A percentile compares a stretch with the other conserved stretches of the same genome.
These are phyloP conservation scores for Fusarium proliferatum DNA, from an alignment of 2,329 filamentous ascomycete species.

Conservation along the genomic window DNA sequence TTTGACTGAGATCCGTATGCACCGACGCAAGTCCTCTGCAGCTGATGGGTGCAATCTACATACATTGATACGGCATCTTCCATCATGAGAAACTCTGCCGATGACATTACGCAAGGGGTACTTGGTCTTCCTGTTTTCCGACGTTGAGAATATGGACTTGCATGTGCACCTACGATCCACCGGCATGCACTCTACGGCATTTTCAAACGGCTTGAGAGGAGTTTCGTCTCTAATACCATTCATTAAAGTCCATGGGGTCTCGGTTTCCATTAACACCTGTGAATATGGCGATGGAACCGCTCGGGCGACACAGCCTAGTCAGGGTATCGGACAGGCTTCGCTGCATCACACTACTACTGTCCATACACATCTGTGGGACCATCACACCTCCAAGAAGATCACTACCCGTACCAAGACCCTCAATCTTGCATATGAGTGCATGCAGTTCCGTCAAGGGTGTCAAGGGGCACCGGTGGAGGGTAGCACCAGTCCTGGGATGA, in stretches of 20 bases:
- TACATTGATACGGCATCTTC: no score
- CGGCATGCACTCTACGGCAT: background rate
- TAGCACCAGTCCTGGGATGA: background rate
- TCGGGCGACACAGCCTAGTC: background rate
- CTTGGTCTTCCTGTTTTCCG: background rate
- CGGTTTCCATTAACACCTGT: fast-evolving
- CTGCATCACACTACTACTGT: background rate
- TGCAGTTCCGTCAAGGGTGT: background rate
- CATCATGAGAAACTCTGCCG: fast-evolving
- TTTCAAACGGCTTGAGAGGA: no score
- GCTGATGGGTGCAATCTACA: background rate
- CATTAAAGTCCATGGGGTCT: fast-evolving
- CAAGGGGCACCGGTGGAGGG: background rate
- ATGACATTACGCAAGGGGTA: fast-evolving
- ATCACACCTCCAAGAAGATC: background rate
- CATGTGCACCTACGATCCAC: background rate
- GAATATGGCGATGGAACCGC: background rate
- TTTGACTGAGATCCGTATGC: background rate
- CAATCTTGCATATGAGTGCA: background rate
- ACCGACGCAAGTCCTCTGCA: no score
- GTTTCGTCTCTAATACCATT: background rate
- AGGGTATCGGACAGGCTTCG: background rate
- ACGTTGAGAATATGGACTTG: background rate
- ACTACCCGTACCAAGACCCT: fast-evolving
- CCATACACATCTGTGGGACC: background rate